These are phyloP conservation scores for Aspergillus incahuasiensis DNA, from an alignment of 495 filamentous ascomycete species.

Conservation along the genomic window DNA sequence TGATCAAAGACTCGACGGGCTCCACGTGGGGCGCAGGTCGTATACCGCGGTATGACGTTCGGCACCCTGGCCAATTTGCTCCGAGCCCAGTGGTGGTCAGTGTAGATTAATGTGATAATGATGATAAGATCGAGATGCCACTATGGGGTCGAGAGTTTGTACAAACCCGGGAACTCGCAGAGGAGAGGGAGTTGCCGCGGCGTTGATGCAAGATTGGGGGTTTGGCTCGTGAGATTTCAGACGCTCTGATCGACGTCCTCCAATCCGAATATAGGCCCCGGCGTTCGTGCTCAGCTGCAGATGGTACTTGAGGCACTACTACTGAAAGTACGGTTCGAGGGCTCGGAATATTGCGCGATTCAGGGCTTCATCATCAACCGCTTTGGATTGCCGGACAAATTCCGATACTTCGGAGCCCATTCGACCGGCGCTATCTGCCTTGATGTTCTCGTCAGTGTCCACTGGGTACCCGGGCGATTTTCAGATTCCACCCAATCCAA, in stretches of 20 bases:
- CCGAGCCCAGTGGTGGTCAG: background rate
- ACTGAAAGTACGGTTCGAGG: background rate
- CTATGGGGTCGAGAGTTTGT: background rate
- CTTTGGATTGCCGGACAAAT: background rate
- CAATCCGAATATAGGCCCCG: background rate
- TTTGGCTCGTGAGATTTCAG: background rate
- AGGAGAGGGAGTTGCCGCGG: background rate
- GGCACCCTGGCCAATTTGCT: constrained; percentile 12
- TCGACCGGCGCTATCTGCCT: constrained; percentile 1
- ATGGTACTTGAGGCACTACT: background rate
- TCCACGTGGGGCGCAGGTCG: constrained; percentile 22
- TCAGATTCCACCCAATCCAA: background rate
- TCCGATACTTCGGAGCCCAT: background rate
- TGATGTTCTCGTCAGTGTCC: background rate
- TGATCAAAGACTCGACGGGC: constrained; percentile 6
- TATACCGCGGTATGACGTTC: constrained; percentile 25
- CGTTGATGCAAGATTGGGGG: constrained; percentile 3
- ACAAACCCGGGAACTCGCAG: background rate
- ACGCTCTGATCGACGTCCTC: constrained; percentile 9
- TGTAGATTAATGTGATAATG: background rate
- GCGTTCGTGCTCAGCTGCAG: background rate
- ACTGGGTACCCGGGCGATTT: too few species aligned
- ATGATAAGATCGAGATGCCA: background rate
- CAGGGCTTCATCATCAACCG: background rate
- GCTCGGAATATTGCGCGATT: background rate